Evolutionary conservation across 768 basidiomycete genomes (phyloP).

Genomic region (Leccinellum luteum): DNA sequence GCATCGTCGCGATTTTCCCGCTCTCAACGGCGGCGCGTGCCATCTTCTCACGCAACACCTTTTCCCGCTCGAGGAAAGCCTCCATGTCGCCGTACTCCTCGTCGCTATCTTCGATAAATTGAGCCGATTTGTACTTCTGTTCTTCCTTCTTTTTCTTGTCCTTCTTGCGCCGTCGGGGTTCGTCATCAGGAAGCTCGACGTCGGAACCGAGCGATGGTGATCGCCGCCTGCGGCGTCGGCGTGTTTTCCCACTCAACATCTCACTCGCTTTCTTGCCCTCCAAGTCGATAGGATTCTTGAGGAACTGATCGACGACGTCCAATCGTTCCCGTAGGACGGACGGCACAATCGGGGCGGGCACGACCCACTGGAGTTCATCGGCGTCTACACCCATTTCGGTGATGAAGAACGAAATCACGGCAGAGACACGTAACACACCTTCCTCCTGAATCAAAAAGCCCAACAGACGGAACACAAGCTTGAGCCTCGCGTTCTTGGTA

Average conservation of each 20-base stretch:
- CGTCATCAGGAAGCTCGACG: constrained; percentile 34
- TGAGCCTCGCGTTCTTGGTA: constrained; percentile 74
- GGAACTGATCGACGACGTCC: constrained; percentile 79
- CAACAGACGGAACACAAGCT: constrained; percentile 79
- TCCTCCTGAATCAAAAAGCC: constrained; percentile 68
- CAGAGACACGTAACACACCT: constrained; percentile 41
- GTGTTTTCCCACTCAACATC: constrained; percentile 64
- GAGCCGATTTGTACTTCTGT: constrained; percentile 80
- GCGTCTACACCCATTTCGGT: constrained; percentile 41
- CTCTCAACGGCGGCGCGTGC: constrained; percentile 43
- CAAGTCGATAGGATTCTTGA: constrained; percentile 77
- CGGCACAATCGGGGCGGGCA: constrained; percentile 70
- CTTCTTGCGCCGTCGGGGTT: constrained; percentile 32
- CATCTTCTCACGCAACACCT: constrained; percentile 52
- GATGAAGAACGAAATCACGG: neutral
- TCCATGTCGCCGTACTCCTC: constrained; percentile 79
- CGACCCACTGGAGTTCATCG: constrained; percentile 80
- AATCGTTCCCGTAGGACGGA: constrained; percentile 65
- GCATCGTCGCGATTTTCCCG: constrained; percentile 43
- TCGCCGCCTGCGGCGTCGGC: constrained; percentile 49
- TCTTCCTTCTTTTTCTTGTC: constrained; percentile 63
- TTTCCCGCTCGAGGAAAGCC: constrained; percentile 78
- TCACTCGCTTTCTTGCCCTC: constrained; percentile 73
- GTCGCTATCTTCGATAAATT: constrained; percentile 92
- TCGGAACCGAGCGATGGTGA: constrained; percentile 49